Evolutionary conservation across 805 yeast genomes (phyloP).

Genomic region (Brettanomyces custersianus): DNA sequence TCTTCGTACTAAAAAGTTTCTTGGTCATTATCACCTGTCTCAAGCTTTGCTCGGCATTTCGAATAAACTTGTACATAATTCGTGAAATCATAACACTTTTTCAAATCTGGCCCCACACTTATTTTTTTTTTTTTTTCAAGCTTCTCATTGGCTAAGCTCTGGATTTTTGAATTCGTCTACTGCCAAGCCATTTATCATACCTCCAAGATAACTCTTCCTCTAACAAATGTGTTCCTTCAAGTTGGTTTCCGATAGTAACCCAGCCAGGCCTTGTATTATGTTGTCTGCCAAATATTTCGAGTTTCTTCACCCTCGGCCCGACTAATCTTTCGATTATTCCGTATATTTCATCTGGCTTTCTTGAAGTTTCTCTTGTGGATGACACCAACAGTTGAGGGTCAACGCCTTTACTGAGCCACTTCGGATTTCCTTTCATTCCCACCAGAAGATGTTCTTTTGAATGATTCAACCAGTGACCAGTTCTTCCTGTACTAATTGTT

Average conservation of each 20-base stretch:
- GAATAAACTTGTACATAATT: too few relatives aligned
- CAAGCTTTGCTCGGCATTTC: too few relatives aligned
- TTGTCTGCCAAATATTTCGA: conserved; percentile 84
- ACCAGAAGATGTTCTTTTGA: conserved; percentile 85
- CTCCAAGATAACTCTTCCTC: conserved; percentile 43
- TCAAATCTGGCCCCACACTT: not conserved
- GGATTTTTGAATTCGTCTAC: not conserved
- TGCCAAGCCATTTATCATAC: not conserved
- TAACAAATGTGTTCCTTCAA: conserved; percentile 47
- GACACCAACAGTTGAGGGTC: conserved; percentile 78
- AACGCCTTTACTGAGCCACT: conserved; percentile 55
- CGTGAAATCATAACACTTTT: not conserved
- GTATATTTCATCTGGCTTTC: conserved; percentile 88
- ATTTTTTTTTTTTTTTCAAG: too few relatives aligned
- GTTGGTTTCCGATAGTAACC: conserved; percentile 78
- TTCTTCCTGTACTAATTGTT: conserved; percentile 90
- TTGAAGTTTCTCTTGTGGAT: conserved; percentile 76
- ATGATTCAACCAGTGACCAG: conserved; percentile 96
- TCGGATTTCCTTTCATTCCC: conserved; percentile 74
- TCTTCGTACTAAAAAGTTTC: not conserved
- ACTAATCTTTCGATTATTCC: conserved; percentile 79
- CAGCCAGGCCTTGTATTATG: conserved; percentile 86
- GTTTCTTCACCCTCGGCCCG: conserved; percentile 66
- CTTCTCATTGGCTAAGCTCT: not conserved
- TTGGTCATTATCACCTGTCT: too few relatives aligned